Percentiles rank a stretch among this genome's conserved stretches.
phyloP scores from a whole-genome alignment of 805 yeast genomes.

The Limtongozyma cylindracea region DNA sequence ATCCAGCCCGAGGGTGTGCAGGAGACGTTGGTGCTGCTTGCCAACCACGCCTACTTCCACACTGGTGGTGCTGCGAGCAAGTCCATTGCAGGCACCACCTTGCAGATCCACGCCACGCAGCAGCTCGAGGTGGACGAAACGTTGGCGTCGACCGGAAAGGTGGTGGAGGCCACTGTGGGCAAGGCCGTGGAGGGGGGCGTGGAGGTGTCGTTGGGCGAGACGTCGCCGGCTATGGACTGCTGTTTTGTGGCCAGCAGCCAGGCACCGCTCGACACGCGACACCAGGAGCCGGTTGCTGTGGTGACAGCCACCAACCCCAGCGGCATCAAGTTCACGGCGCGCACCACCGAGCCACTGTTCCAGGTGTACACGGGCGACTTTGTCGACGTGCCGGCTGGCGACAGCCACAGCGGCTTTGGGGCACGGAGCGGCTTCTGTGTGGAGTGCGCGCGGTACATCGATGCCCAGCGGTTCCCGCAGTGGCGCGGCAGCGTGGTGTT shows the following conservation, averaged over 20 bases:
- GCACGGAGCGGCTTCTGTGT: slow-evolving; percentile 30
- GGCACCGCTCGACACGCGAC: slow-evolving; percentile 21
- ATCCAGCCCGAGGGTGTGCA: slow-evolving; percentile 8
- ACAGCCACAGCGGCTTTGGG: slow-evolving; percentile 10
- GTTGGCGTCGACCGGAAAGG: slow-evolving; percentile 19
- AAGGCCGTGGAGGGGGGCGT: slow-evolving; percentile 5
- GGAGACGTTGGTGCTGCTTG: slow-evolving; percentile 28
- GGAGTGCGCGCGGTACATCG: slow-evolving; percentile 32
- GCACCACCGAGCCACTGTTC: slow-evolving; percentile 40
- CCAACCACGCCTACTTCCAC: slow-evolving; percentile 42
- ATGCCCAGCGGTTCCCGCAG: slow-evolving; percentile 20
- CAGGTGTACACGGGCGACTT: slow-evolving; percentile 44
- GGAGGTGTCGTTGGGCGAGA: slow-evolving; percentile 1
- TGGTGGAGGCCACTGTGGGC: slow-evolving; percentile 4
- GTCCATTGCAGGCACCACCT: slow-evolving; percentile 9
- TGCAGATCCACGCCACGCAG: slow-evolving; percentile 12
- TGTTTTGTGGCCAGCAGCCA: slow-evolving; percentile 19
- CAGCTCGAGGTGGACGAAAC: slow-evolving; percentile 14
- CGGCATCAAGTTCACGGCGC: slow-evolving; percentile 11
- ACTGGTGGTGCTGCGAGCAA: slow-evolving; percentile 7
- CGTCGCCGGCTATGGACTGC: slow-evolving; percentile 13
- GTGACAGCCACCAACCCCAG: slow-evolving; percentile 19
- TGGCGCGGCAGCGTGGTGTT: slow-evolving; percentile 22
- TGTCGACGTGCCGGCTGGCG: too few species aligned
- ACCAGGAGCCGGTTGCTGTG: slow-evolving; percentile 12